These are phyloP conservation scores for Lentinula edodes DNA, from an alignment of 768 basidiomycete genomes.

Conservation along the genomic window DNA sequence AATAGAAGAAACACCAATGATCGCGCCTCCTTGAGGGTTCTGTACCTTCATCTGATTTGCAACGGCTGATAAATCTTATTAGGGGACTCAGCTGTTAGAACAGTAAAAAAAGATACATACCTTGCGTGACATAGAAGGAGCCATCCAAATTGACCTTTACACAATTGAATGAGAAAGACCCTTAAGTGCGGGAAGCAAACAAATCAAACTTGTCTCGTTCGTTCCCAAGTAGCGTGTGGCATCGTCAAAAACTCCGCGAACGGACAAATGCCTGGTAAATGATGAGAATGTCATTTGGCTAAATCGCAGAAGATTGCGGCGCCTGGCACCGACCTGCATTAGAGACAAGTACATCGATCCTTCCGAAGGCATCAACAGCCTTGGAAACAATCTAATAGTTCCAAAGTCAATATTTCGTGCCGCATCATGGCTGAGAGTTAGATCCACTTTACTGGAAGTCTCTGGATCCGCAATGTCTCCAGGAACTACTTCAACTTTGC, in stretches of 20 bases:
- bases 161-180: slow-evolving; percentile 16
- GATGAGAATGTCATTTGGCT: slow-evolving; percentile 28
- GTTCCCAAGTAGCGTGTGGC: slow-evolving; percentile 56
- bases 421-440: background rate
- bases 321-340: slow-evolving; percentile 24
- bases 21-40: slow-evolving; percentile 63
- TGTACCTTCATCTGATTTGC: slow-evolving; percentile 73
- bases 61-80: slow-evolving; percentile 36
- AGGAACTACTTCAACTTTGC: slow-evolving; percentile 5
- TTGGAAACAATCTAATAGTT: slow-evolving; percentile 48
- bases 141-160: slow-evolving; percentile 66
- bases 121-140: slow-evolving; percentile 66
- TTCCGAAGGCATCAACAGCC: slow-evolving; percentile 54
- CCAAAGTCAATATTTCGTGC: background rate
- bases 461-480: slow-evolving; percentile 57
- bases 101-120: slow-evolving; percentile 19
- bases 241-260: slow-evolving; percentile 72
- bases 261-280: slow-evolving; percentile 58
- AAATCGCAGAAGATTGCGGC: background rate
- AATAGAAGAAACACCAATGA: slow-evolving; percentile 75
- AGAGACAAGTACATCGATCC: slow-evolving; percentile 52
- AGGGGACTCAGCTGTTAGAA: background rate
- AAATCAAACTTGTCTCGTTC: slow-evolving; percentile 42
- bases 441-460: slow-evolving; percentile 49
- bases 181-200: background rate